These are phyloP conservation scores for Cyberlindnera subsufficiens DNA, from an alignment of 805 yeast genomes.

Conservation along the genomic window DNA sequence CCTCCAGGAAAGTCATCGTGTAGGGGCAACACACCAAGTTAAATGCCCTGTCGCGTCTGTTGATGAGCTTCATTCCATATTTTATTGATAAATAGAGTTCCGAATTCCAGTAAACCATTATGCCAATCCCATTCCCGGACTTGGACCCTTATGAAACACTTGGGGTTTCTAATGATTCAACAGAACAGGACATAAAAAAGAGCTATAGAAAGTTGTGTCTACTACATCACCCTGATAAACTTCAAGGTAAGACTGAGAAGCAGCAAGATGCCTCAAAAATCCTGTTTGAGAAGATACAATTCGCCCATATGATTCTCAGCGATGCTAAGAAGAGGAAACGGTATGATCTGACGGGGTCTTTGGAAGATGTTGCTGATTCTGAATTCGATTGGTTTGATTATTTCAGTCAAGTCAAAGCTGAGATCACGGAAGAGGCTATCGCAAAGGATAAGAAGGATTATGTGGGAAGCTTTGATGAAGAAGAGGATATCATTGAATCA, in stretches of 20 bases:
- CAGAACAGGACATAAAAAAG: constrained; percentile 54
- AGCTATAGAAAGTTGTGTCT: constrained; percentile 63
- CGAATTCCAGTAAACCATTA: not conserved
- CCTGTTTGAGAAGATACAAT: constrained; percentile 65
- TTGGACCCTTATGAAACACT: constrained; percentile 59
- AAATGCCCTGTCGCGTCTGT: no score
- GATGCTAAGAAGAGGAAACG: constrained; percentile 49
- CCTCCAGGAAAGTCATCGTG: no score
- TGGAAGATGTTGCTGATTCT: constrained; percentile 32
- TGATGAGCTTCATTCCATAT: no score
- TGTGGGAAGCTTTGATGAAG: constrained; percentile 56
- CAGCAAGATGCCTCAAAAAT: constrained; percentile 29
- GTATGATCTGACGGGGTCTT: constrained; percentile 68
- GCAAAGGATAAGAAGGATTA: constrained; percentile 63
- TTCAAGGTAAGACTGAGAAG: constrained; percentile 29
- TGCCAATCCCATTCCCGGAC: constrained; percentile 40
- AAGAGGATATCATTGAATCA: constrained; percentile 52
- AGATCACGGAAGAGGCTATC: constrained; percentile 58
- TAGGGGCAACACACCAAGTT: no score
- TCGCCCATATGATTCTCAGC: constrained; percentile 63
- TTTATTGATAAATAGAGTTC: no score
- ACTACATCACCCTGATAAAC: constrained; percentile 67
- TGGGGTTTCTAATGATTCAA: constrained; percentile 32
- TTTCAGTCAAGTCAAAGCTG: constrained; percentile 39
- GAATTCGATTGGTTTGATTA: constrained; percentile 55